A percentile compares a stretch with the other conserved stretches of the same genome.
phyloP scores from a whole-genome alignment of 1,284 basidiomycete genomes.

The Tetrapyrgos nigripes region DNA sequence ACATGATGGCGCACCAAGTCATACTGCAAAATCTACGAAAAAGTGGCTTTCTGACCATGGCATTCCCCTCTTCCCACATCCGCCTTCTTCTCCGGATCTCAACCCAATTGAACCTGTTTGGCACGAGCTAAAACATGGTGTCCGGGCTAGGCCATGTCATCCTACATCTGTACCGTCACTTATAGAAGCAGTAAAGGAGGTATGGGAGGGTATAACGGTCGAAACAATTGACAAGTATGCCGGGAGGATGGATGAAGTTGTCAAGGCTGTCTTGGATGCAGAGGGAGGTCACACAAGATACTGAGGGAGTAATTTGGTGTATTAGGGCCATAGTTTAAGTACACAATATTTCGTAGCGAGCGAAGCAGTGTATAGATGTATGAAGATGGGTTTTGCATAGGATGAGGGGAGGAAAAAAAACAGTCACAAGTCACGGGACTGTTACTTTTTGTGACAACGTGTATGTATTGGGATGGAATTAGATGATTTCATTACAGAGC shows the following conservation, averaged over 20 bases:
- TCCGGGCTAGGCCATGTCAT: slow-evolving; percentile 10
- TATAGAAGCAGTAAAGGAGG: slow-evolving; percentile 18
- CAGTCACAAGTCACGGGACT: too few species aligned
- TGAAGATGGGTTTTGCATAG: too few species aligned
- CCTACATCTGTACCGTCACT: slow-evolving; percentile 25
- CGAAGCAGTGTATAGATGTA: too few species aligned
- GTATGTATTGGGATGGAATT: too few species aligned
- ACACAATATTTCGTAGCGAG: too few species aligned
- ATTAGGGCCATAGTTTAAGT: too few species aligned
- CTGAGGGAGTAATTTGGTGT: background rate
- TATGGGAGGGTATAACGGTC: too few species aligned
- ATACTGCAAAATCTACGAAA: slow-evolving; percentile 19
- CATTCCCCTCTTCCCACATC: slow-evolving; percentile 22
- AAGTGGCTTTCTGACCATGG: slow-evolving; percentile 23
- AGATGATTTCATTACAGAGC: too few species aligned
- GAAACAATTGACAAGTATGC: slow-evolving; percentile 27
- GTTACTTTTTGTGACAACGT: too few species aligned
- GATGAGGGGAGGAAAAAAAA: too few species aligned
- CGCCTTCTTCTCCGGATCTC: slow-evolving; percentile 23
- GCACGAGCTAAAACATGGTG: slow-evolving; percentile 28
- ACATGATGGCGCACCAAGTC: too few species aligned
- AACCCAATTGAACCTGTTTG: slow-evolving; percentile 29
- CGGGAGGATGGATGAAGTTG: slow-evolving; percentile 25
- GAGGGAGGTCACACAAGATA: slow-evolving; percentile 24
- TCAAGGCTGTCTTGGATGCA: too few species aligned